Base-by-base conservation (phyloP, 1,139 yeast genomes). In the Yamadazyma triangularis region DNA sequence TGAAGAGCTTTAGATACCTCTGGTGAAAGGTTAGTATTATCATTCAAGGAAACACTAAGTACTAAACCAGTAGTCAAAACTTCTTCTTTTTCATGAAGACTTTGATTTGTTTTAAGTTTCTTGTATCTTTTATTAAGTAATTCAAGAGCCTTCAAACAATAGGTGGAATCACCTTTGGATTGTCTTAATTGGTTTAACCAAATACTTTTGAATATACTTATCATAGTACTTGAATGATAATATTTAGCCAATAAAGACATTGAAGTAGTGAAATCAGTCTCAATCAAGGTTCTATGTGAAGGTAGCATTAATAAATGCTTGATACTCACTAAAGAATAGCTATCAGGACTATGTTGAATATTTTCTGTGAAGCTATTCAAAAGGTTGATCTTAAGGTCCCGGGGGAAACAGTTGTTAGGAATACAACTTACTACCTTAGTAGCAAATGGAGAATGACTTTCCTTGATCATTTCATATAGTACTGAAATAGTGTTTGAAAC, bases 341-440 rank as follows among this genome's bases (percentile, higher is more conserved):
- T 18, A 25, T 1, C 24, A 34, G 4, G 26, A 8, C 13, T 13
- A 7, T 24, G 10, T 11, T 22, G 19, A 3, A 3, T 8, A 10
- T 24, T 12, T 6, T 30, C 25, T 3, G 26, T 8, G 13, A 76
- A 41, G 4, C 29, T 34, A 37, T 77, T 58, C 11, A 77, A 42
- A 7, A 70, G 38, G 4, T 49, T 49, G 13, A 58, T 57, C 46
- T 72, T 76, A 15, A 53, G 45, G 7, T 48, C 39, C 45, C 61
- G 77, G 28, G 60, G 64, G 31, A 64, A 65, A 39, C 80, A 73
- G 36, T 70, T 73, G 13, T 68, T 56, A 2, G 86, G 85, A 13
- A 77, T 53, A 2, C 33, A 18, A 4, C 20, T 18, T 18, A 18
- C 20, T 18, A 18, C 20, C 9, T 18, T 9, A 18, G 9, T 18